phyloP scores from a whole-genome alignment of 495 filamentous ascomycete genomes.

The Penicillium bovifimosum region DNA sequence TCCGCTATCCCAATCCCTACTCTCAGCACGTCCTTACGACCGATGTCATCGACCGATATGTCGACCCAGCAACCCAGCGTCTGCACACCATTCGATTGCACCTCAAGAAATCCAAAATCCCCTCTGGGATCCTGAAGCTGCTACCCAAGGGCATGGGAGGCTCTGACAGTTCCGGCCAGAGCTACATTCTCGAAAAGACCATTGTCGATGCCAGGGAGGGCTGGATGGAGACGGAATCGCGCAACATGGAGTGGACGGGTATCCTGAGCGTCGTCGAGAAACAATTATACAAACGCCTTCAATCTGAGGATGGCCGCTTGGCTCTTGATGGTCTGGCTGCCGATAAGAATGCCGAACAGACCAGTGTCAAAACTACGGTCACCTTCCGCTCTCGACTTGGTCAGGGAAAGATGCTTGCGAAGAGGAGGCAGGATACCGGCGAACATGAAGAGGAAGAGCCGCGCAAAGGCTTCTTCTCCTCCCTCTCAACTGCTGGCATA shows the following conservation, averaged over 20 bases:
- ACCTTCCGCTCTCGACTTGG: constrained; percentile 78
- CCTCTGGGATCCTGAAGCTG: constrained; percentile 73
- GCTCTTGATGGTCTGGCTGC: constrained; percentile 26
- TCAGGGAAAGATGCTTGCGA: constrained; percentile 61
- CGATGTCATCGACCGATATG: constrained; percentile 83
- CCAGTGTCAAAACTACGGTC: constrained; percentile 77
- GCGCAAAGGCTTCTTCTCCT: constrained; percentile 59
- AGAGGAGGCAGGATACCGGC: constrained; percentile 30
- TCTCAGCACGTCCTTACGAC: constrained; percentile 91
- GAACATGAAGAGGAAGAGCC: constrained; percentile 48
- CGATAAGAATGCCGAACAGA: constrained; percentile 52
- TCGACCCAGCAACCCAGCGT: constrained; percentile 73
- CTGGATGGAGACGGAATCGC: constrained; percentile 79
- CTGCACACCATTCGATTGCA: constrained; percentile 87
- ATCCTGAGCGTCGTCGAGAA: constrained; percentile 89
- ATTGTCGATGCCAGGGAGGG: constrained; percentile 85
- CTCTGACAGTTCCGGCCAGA: constrained; percentile 64
- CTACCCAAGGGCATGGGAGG: constrained; percentile 72
- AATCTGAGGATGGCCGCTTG: constrained; percentile 16
- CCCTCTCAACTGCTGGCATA: constrained; percentile 73
- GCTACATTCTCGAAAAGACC: constrained; percentile 88
- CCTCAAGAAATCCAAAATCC: constrained; percentile 88
- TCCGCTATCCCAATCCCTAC: constrained; percentile 98
- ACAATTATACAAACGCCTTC: constrained; percentile 63
- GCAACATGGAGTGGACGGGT: constrained; percentile 85